phyloP scores from a whole-genome alignment of 352 stramenopile species.

The Phytophthora parvispora region DNA sequence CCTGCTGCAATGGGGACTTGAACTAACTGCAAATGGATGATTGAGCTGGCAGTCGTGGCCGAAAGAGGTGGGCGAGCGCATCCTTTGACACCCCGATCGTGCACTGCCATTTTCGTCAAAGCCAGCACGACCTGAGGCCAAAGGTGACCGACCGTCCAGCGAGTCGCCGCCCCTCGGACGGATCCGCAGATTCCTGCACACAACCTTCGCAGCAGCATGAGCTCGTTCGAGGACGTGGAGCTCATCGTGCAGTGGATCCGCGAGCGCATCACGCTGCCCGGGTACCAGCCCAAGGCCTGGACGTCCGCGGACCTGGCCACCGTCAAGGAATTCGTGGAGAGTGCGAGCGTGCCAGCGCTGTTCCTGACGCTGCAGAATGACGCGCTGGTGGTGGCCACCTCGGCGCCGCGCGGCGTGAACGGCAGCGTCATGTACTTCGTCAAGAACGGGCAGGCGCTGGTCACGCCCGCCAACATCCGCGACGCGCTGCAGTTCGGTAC shows the following conservation, averaged over 20 bases:
- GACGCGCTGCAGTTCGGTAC: conserved; percentile 82
- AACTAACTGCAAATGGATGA: no score
- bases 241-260: conserved; percentile 88
- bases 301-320: conserved; percentile 80
- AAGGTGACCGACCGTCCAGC: no score
- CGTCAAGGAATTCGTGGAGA: conserved; percentile 88
- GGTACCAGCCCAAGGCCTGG: conserved; percentile 79
- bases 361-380: conserved; percentile 72
- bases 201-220: conserved; percentile 47
- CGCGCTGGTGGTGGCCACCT: conserved; percentile 62
- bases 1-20: no score
- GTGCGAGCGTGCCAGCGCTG: conserved; percentile 68
- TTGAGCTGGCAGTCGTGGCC: not conserved
- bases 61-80: not conserved
- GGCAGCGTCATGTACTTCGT: conserved; percentile 89
- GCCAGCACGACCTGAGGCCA: no score
- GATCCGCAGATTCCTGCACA: not conserved
- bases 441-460: conserved; percentile 82
- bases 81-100: no score
- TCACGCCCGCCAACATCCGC: conserved; percentile 70
- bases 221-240: conserved; percentile 89
- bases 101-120: no score
- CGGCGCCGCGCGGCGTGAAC: conserved; percentile 52
- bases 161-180: not conserved
- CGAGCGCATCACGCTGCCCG: conserved; percentile 79